A percentile compares a stretch with the other conserved stretches of the same genome.
phyloP scores from a whole-genome alignment of 2,329 filamentous ascomycete species.

The Cercospora brassicicola region DNA sequence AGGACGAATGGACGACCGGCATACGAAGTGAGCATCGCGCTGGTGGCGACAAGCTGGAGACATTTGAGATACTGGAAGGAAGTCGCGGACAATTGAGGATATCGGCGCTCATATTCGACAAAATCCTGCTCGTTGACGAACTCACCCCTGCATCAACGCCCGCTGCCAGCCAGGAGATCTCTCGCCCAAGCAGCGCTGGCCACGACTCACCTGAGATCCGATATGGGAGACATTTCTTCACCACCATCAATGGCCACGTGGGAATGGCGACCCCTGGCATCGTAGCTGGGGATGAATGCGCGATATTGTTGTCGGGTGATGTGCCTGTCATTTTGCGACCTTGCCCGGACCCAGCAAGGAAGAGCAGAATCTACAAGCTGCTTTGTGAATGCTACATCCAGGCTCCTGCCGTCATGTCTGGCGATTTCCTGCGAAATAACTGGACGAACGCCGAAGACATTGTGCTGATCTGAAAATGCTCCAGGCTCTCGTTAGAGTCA shows the following conservation, averaged over 20 bases:
- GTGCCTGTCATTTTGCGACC: constrained; percentile 35
- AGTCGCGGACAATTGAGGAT: constrained; percentile 27
- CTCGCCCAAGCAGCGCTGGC: constrained; percentile 3
- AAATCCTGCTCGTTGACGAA: constrained; percentile 27
- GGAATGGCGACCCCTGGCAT: constrained; percentile 34
- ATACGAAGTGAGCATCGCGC: constrained; percentile 32
- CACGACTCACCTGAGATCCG: constrained; percentile 19
- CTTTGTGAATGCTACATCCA: constrained; percentile 36
- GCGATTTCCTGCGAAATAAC: constrained; percentile 26
- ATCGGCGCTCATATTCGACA: constrained; percentile 32
- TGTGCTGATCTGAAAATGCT: constrained; percentile 29
- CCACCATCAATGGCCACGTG: constrained; percentile 27
- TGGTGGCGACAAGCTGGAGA: constrained; percentile 29
- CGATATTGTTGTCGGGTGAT: constrained; percentile 33
- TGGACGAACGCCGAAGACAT: constrained; percentile 31
- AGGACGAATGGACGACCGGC: constrained; percentile 31
- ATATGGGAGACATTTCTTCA: constrained; percentile 34
- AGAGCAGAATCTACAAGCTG: constrained; percentile 27
- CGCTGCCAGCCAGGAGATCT: constrained; percentile 16
- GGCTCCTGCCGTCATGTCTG: constrained; percentile 30
- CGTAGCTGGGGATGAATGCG: constrained; percentile 27
- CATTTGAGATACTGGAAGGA: constrained; percentile 32
- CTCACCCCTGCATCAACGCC: constrained; percentile 32
- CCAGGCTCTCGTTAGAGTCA: not conserved
- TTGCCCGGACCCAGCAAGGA: constrained; percentile 15